A percentile compares a stretch with the other conserved stretches of the same genome.
phyloP scores from a whole-genome alignment of 192 early-diverging fungal species.

The Irineochytrium annulatum region DNA sequence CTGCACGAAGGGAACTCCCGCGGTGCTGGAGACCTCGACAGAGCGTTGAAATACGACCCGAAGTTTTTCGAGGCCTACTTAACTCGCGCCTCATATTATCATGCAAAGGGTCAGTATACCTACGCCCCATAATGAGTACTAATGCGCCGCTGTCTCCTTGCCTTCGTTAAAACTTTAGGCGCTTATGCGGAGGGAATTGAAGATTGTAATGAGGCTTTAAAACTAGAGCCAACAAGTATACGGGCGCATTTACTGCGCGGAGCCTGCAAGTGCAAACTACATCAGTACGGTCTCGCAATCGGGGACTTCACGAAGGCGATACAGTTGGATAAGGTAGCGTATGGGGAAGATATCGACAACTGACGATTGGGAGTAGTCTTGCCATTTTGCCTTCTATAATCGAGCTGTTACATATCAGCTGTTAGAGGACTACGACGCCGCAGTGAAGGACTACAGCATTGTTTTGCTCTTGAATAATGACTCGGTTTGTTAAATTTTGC shows the following conservation, averaged over 20 bases:
- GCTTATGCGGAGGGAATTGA: constrained; percentile 34
- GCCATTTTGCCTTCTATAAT: constrained; percentile 52
- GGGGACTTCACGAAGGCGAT: constrained; percentile 46
- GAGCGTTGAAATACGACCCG: constrained; percentile 38
- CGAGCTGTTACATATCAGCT: constrained; percentile 50
- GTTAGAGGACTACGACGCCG: constrained; percentile 38
- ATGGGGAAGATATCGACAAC: no score
- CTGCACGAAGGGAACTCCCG: constrained; percentile 32
- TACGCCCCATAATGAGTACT: not conserved
- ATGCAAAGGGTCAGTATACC: constrained; percentile 41
- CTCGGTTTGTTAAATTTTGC: constrained; percentile 22
- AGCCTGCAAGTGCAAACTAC: constrained; percentile 43
- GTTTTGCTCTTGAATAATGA: constrained; percentile 43
- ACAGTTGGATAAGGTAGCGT: constrained; percentile 39
- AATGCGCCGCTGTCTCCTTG: no score
- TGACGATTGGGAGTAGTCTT: constrained; percentile 11
- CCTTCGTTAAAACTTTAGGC: constrained; percentile 8
- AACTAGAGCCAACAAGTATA: constrained; percentile 54
- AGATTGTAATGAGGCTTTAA: constrained; percentile 47
- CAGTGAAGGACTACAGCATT: constrained; percentile 56
- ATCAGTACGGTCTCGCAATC: constrained; percentile 35
- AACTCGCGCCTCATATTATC: constrained; percentile 44
- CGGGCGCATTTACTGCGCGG: constrained; percentile 44
- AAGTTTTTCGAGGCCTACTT: constrained; percentile 54
- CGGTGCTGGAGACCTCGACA: constrained; percentile 38